These are phyloP conservation scores for Thuja plicata DNA, from an alignment of 83 land plant genomes.

Conservation along the genomic window DNA sequence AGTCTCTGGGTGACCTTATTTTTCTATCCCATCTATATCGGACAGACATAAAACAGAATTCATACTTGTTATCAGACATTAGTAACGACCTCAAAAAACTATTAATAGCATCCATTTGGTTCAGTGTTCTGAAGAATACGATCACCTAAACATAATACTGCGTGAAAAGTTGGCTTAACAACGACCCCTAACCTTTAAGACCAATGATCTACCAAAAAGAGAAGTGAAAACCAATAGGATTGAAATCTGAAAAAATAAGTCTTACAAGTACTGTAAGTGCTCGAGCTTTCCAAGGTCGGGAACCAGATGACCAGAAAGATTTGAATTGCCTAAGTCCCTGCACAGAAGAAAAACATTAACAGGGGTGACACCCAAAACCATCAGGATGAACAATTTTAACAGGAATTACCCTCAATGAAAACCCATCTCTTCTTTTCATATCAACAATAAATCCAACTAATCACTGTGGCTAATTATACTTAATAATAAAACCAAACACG, in stretches of 20 bases:
- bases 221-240: neutral
- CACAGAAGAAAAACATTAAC: slow-evolving; percentile 14
- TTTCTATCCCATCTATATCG: neutral
- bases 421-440: neutral
- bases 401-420: neutral
- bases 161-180: neutral
- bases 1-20: neutral
- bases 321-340: slow-evolving; percentile 85
- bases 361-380: neutral
- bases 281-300: slow-evolving; percentile 83
- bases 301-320: slow-evolving; percentile 72
- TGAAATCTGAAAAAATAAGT: slow-evolving; percentile 9
- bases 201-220: neutral
- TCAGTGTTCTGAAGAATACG: neutral
- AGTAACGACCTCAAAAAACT: neutral
- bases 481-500: neutral
- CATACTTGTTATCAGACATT: too few species aligned
- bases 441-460: neutral
- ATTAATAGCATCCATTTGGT: neutral
- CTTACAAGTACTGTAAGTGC: slow-evolving; percentile 80
- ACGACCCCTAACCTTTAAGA: neutral
- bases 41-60: neutral
- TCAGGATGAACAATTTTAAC: neutral
- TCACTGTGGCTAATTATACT: neutral
- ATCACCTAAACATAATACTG: neutral